Conservation (phyloP, 2,329 filamentous ascomycete genomes). For the Paracorniculantispora psalliotae region DNA sequence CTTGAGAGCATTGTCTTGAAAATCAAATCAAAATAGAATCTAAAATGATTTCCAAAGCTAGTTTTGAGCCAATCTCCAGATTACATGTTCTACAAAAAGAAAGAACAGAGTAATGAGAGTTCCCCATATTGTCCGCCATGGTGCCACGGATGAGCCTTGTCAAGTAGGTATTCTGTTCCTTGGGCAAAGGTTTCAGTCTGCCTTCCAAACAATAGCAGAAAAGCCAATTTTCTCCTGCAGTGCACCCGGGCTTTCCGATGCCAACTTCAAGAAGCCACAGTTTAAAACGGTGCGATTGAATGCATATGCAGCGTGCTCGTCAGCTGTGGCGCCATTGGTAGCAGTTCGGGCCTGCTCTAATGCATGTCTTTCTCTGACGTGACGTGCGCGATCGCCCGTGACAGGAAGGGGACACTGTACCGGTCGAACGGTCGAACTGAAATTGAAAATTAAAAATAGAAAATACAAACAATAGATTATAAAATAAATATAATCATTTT, state of each 20-base stretch:
- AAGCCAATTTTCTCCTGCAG: not conserved
- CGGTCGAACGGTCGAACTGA: not conserved
- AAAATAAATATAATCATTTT: not conserved
- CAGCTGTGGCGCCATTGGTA: not conserved
- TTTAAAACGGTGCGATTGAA: constrained; percentile 1
- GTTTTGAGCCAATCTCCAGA: too few relatives aligned
- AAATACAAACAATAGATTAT: not conserved
- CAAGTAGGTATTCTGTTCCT: too few relatives aligned
- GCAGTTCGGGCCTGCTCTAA: not conserved
- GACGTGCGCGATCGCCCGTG: not conserved
- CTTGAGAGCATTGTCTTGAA: too few relatives aligned
- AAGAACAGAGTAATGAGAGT: too few relatives aligned
- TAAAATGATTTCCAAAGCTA: too few relatives aligned
- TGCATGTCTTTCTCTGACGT: not conserved
- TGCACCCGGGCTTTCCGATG: too few relatives aligned
- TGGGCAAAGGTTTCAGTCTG: too few relatives aligned
- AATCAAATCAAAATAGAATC: too few relatives aligned
- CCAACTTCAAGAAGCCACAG: not conserved
- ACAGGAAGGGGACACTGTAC: not conserved
- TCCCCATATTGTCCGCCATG: too few relatives aligned
- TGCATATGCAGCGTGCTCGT: not conserved
- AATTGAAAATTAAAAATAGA: not conserved
- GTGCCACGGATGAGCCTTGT: too few relatives aligned
- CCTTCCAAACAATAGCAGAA: too few relatives aligned
- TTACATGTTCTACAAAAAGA: too few relatives aligned